phyloP scores from a whole-genome alignment of 2,329 filamentous ascomycete genomes.

The Penicillium thymicola region DNA sequence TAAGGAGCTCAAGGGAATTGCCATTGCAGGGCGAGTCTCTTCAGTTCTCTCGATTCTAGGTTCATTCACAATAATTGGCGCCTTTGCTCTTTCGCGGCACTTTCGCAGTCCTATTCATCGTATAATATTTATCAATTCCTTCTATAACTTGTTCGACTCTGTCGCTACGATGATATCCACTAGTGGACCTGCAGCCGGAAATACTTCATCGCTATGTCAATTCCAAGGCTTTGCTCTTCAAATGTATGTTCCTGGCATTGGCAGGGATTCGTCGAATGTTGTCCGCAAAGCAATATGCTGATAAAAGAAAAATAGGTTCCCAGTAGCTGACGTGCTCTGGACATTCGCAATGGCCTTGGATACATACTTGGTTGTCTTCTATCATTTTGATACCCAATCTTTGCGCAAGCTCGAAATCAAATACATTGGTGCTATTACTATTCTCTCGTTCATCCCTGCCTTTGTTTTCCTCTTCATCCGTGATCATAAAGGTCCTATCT shows the following conservation, averaged over 20 bases:
- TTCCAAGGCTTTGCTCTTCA: constrained; percentile 41
- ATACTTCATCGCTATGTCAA: constrained; percentile 34
- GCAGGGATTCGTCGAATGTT: not conserved
- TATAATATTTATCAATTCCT: constrained; percentile 40
- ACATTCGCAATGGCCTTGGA: constrained; percentile 39
- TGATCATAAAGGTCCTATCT: constrained; percentile 33
- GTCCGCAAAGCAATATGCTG: not conserved
- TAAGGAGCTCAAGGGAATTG: constrained; percentile 26
- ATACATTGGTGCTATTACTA: constrained; percentile 31
- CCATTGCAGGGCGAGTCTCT: constrained; percentile 30
- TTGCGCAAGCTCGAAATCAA: constrained; percentile 33
- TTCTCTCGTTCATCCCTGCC: constrained; percentile 35
- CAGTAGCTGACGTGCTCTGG: constrained; percentile 39
- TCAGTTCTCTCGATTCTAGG: constrained; percentile 35
- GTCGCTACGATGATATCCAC: constrained; percentile 41
- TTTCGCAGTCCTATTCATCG: constrained; percentile 42
- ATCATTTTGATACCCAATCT: constrained; percentile 32
- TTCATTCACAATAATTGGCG: constrained; percentile 34
- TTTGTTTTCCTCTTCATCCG: constrained; percentile 35
- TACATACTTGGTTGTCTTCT: constrained; percentile 38
- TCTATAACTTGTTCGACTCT: constrained; percentile 39
- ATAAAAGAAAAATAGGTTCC: constrained; percentile 28
- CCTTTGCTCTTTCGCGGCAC: constrained; percentile 31
- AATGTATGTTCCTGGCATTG: constrained; percentile 26
- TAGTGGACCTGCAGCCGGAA: constrained; percentile 35